Base-by-base conservation (phyloP, 2,329 filamentous ascomycete genomes). In the Aspergillus novoparasiticus region DNA sequence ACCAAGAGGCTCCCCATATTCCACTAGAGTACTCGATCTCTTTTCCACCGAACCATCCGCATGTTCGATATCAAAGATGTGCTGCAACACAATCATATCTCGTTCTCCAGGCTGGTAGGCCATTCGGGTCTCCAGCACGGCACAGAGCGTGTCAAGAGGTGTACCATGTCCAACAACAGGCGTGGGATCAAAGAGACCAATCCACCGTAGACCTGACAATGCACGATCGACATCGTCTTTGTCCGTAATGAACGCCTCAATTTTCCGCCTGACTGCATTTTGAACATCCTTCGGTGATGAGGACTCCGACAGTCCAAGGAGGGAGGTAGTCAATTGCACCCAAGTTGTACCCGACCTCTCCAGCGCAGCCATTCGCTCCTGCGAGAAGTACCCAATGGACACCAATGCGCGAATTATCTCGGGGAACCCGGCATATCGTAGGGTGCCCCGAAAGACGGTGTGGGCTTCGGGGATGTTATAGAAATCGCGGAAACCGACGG, bases 11-110 rank as follows among this genome's bases (percentile, higher is more conserved):
- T 43, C 41, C 41, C 41, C 41, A n/a, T 43, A 43, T 16, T n/a
- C 41, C 5, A n/a, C 19, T 8, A 43, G 14, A n/a, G 41, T 43
- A 43, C 14, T 43, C 4, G 41, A 43, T 2, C 41, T 12, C 41
- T 16, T 16, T 16, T 43, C 41, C 19, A 19, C 19, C 6, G 14
- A 43, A 2, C 41, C 41, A 6, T 21, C 41, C 14, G 41, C 41
- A 43, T 19, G 12, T 43, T n/a, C 41, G 6, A 43, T 43, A n/a
- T 43, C 26, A 43, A 43, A 43, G 19, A 43, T 28, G 26, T 58
- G 55, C 39, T 62, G 60, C 34, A 62, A 32, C 8, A 54, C 10
- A 16, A 62, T 58, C 60, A 62, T 58, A n/a, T 62, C 60, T 23
- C 55, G 36, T 12, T 62, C 55, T 3, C 60, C 60, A 4, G 60